Conservation (phyloP, 2,329 filamentous ascomycete species). For the Penicillium brasilianum region DNA sequence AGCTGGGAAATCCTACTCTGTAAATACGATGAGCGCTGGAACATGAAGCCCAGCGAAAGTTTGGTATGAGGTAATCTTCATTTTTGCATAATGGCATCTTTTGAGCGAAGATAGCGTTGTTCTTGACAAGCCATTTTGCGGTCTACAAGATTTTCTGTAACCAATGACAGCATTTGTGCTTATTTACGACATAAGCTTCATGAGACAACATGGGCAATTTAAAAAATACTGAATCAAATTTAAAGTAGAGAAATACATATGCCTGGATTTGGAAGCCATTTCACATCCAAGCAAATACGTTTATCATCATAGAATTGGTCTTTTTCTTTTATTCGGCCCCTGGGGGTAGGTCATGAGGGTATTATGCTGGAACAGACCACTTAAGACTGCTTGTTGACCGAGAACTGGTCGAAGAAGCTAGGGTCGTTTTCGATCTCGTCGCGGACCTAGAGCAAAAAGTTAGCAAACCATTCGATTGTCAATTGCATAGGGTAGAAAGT, state of each 20-base stretch:
- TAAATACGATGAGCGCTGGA: background rate
- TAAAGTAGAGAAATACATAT: constrained; percentile 6
- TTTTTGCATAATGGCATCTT: background rate
- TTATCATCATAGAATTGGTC: constrained; percentile 26
- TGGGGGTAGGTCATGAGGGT: constrained; percentile 25
- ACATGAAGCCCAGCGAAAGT: background rate
- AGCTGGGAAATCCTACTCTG: background rate
- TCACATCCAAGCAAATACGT: constrained; percentile 24
- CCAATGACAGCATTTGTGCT: background rate
- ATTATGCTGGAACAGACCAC: constrained; percentile 22
- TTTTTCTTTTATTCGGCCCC: constrained; percentile 19
- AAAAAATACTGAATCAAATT: background rate
- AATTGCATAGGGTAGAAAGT: background rate
- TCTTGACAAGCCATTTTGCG: background rate
- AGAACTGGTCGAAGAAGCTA: constrained; percentile 79
- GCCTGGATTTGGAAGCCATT: constrained; percentile 14
- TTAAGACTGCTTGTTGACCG: constrained; percentile 50
- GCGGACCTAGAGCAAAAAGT: constrained; percentile 68
- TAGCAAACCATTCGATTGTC: constrained; percentile 13
- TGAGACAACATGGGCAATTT: background rate
- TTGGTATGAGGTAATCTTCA: background rate
- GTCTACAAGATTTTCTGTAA: background rate
- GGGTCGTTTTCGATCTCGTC: constrained; percentile 86
- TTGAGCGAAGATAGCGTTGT: constrained; percentile 3
- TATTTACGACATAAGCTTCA: background rate